These are phyloP conservation scores for Epithele typhae DNA, from an alignment of 768 basidiomycete genomes.

Conservation along the genomic window DNA sequence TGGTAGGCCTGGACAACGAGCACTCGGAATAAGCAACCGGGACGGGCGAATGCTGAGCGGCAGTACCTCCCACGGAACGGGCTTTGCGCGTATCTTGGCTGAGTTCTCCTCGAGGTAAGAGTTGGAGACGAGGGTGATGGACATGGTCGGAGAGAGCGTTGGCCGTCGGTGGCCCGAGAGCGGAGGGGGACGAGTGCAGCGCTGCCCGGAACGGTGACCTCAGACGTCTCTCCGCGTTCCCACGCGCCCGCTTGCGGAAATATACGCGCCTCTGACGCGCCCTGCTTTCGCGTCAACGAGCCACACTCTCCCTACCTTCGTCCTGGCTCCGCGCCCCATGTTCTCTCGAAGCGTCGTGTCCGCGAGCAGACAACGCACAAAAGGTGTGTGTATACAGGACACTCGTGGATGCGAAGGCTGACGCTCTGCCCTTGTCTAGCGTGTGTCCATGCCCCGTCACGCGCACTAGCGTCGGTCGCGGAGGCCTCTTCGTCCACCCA, in stretches of 20 bases:
- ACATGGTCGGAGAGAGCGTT: conserved; percentile 42
- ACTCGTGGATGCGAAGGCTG: neutral
- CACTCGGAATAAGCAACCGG: conserved; percentile 18
- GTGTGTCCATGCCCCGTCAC: conserved; percentile 16
- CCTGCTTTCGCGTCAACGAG: too few relatives aligned
- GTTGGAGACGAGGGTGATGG: conserved; percentile 74
- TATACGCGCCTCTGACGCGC: neutral
- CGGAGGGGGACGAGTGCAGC: neutral
- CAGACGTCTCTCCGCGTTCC: conserved; percentile 6
- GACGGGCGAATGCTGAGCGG: neutral
- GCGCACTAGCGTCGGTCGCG: conserved; percentile 23
- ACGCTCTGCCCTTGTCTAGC: conserved; percentile 3
- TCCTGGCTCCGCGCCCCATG: conserved; percentile 14
- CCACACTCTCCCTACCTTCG: neutral
- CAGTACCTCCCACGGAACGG: conserved; percentile 92
- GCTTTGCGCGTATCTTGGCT: conserved; percentile 83
- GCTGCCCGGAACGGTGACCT: conserved; percentile 11
- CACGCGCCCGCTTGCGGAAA: conserved; percentile 8
- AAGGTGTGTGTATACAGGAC: conserved; percentile 5
- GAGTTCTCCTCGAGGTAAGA: conserved; percentile 84
- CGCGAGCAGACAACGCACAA: conserved; percentile 13
- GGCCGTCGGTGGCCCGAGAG: conserved; percentile 1
- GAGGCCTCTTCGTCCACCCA: conserved; percentile 17
- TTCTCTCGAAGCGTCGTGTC: conserved; percentile 17
- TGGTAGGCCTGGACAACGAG: conserved; percentile 90